phyloP scores from a whole-genome alignment of 2,329 filamentous ascomycete species.

The Colletotrichum melonis region DNA sequence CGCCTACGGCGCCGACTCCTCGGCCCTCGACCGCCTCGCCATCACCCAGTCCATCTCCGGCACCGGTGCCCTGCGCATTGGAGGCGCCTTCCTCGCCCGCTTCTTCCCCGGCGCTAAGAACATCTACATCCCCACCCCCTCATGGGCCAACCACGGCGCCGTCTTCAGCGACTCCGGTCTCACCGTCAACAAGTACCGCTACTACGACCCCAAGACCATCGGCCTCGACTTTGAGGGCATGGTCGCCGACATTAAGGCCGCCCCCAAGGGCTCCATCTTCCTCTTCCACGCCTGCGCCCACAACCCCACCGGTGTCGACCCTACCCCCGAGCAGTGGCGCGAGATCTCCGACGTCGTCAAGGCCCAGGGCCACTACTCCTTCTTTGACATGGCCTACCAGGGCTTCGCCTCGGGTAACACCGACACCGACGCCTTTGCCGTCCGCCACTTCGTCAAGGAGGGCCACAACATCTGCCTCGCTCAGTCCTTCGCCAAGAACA shows the following conservation, averaged over 20 bases:
- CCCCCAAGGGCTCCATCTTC: conserved; percentile 88
- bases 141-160: conserved; percentile 98
- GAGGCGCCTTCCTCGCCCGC: conserved; percentile 90
- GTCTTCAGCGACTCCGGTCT: conserved; percentile 95
- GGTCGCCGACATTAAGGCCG: conserved; percentile 88
- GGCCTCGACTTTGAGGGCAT: conserved; percentile 97
- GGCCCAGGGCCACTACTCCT: conserved; percentile 87
- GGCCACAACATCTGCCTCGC: conserved; percentile 89
- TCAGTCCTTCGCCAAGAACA: conserved; percentile 99
- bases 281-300: conserved; percentile 97
- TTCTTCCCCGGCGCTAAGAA: conserved; percentile 93
- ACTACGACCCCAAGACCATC: conserved; percentile 99
- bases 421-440: conserved; percentile 91
- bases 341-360: conserved; percentile 90
- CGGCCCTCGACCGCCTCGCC: conserved; percentile 82
- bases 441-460: conserved; percentile 92
- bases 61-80: conserved; percentile 94
- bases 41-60: conserved; percentile 99
- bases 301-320: conserved; percentile 97
- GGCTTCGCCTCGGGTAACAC: conserved; percentile 95
- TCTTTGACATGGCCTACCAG: conserved; percentile 99
- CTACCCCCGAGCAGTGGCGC: conserved; percentile 90
- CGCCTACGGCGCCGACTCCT: conserved; percentile 86
- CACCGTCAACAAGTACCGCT: conserved; percentile 93
- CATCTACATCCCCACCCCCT: conserved; percentile 95